Conservation (phyloP, 192 early-diverging fungal species). For the Piromyces sp. region DNA sequence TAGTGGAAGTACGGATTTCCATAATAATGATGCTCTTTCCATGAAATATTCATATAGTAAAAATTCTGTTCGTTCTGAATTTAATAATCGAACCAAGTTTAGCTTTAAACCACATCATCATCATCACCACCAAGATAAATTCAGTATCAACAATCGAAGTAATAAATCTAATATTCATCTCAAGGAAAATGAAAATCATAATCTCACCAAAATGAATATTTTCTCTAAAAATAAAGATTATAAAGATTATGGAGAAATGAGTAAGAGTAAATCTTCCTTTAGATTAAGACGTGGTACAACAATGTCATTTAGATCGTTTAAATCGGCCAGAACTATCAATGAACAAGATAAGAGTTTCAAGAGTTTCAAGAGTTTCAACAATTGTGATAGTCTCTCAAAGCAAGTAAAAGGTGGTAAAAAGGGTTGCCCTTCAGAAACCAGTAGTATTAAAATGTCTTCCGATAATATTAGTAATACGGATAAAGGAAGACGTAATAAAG, state of each 20-base stretch:
- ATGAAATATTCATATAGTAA: too few species aligned
- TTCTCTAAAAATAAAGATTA: not conserved
- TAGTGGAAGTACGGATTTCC: not conserved
- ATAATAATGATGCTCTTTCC: not conserved
- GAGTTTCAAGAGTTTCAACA: too few species aligned
- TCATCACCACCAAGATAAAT: too few species aligned
- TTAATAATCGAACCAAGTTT: too few species aligned
- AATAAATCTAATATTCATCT: not conserved
- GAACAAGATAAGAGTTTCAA: too few species aligned
- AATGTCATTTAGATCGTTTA: not conserved
- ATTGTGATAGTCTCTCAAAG: too few species aligned
- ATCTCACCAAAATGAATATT: not conserved
- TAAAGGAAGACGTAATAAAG: not conserved
- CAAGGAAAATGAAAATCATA: not conserved
- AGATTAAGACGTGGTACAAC: not conserved
- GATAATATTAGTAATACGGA: not conserved
- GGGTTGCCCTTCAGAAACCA: too few species aligned
- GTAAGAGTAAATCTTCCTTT: not conserved
- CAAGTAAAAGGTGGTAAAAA: too few species aligned
- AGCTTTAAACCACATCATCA: too few species aligned
- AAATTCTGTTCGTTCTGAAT: too few species aligned
- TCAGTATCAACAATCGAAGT: too few species aligned
- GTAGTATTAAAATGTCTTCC: not conserved
- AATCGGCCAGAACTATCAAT: not conserved
- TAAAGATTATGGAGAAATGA: not conserved